Conservation (phyloP, 129 eudicot genomes). For the Flaveria linearis region DNA sequence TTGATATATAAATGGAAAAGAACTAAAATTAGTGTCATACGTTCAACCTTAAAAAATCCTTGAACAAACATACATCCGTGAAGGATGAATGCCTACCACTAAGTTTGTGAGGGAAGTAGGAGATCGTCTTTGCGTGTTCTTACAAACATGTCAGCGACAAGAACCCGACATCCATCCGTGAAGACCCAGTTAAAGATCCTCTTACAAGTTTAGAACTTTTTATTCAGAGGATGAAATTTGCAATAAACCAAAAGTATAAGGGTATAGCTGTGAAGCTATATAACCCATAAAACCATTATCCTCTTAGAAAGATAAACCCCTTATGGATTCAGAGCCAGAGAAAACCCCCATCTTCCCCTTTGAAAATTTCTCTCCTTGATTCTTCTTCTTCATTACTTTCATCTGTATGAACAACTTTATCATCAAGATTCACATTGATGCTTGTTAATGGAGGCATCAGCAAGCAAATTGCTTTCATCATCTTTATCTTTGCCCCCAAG, state of each 20-base stretch:
- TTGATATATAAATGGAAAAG: too few species aligned
- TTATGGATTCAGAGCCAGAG: conserved; percentile 41
- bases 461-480: conserved; percentile 43
- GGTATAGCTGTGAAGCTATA: conserved; percentile 24
- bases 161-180: not conserved
- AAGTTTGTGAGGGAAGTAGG: too few species aligned
- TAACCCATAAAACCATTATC: conserved; percentile 33
- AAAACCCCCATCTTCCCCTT: conserved; percentile 23
- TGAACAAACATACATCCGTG: too few species aligned
- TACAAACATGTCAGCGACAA: too few species aligned
- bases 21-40: too few species aligned
- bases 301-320: conserved; percentile 43
- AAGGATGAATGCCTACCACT: too few species aligned
- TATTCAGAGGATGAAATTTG: conserved; percentile 10
- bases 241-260: conserved; percentile 18
- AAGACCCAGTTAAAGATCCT: too few species aligned
- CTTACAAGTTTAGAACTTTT: not conserved
- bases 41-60: too few species aligned
- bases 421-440: conserved; percentile 25
- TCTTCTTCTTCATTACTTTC: conserved; percentile 23
- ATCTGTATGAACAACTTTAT: not conserved
- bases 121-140: too few species aligned
- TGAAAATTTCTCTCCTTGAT: conserved; percentile 30
- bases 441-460: conserved; percentile 40
- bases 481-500: conserved; percentile 42